These are phyloP conservation scores for Salix exigua DNA, from an alignment of 345 rosid genomes.

Conservation along the genomic window DNA sequence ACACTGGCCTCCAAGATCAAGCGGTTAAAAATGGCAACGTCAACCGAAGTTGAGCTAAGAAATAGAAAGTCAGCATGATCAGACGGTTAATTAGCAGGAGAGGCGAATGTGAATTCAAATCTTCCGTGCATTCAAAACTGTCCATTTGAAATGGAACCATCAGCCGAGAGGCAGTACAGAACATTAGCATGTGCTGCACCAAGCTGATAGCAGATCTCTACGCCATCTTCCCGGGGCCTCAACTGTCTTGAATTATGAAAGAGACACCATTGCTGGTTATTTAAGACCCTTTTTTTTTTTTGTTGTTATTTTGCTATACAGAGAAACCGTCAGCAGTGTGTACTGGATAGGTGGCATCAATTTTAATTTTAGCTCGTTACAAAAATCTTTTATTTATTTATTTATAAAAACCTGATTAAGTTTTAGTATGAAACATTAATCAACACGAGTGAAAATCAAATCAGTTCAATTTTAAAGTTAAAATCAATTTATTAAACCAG, in stretches of 20 bases:
- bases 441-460: too few species aligned
- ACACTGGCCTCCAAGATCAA: too few species aligned
- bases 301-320: neutral
- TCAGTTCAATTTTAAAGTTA: too few species aligned
- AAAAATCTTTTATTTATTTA: too few species aligned
- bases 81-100: neutral
- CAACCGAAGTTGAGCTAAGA: too few species aligned
- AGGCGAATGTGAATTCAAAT: neutral
- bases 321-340: too few species aligned
- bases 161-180: slow-evolving; percentile 17
- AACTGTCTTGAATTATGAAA: slow-evolving; percentile 27
- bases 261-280: slow-evolving; percentile 11
- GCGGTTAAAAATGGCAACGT: too few species aligned
- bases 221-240: slow-evolving; percentile 48
- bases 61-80: slow-evolving; percentile 10
- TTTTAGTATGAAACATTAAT: too few species aligned
- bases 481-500: too few species aligned
- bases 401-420: too few species aligned
- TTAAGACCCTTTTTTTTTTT: slow-evolving; percentile 5
- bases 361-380: too few species aligned
- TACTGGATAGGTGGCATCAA: too few species aligned
- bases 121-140: slow-evolving; percentile 9
- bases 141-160: slow-evolving; percentile 18
- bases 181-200: slow-evolving; percentile 36
- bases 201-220: slow-evolving; percentile 30